A percentile compares a stretch with the other conserved stretches of the same genome.
phyloP scores from a whole-genome alignment of 169 alveolate species.

The Toxoplasma gondii region DNA sequence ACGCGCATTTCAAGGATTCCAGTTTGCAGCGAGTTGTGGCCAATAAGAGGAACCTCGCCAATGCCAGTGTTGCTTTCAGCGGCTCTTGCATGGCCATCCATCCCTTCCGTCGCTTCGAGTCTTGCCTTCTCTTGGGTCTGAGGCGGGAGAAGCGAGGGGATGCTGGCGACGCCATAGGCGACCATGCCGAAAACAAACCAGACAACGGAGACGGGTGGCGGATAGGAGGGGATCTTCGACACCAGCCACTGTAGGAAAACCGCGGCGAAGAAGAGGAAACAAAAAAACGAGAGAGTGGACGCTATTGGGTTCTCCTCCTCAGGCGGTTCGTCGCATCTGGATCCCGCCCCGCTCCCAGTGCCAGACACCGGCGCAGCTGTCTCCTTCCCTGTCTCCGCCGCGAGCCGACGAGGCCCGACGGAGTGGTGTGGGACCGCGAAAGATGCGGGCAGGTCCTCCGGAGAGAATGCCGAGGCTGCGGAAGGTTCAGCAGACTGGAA shows the following conservation, averaged over 20 bases:
- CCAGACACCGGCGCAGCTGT: not conserved
- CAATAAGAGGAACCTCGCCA: slow-evolving; percentile 8
- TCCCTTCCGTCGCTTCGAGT: not conserved
- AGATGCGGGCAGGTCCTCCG: not conserved
- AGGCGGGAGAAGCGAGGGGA: slow-evolving; percentile 48
- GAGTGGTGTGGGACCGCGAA: not conserved
- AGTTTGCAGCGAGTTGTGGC: slow-evolving; percentile 48
- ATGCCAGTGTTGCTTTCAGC: not conserved
- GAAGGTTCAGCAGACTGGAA: not conserved
- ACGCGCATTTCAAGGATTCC: slow-evolving; percentile 66
- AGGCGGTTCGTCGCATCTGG: not conserved
- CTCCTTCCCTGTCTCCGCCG: not conserved
- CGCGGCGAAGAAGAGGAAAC: slow-evolving; percentile 61
- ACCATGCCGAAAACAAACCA: slow-evolving; percentile 72
- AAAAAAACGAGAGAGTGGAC: slow-evolving; percentile 55
- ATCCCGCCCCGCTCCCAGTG: not conserved
- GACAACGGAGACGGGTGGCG: slow-evolving; percentile 69
- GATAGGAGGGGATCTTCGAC: slow-evolving; percentile 64
- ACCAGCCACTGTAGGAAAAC: slow-evolving; percentile 68
- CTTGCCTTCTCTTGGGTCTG: slow-evolving; percentile 3
- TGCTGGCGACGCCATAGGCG: slow-evolving; percentile 46
- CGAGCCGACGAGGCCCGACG: not conserved
- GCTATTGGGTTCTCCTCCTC: slow-evolving; percentile 28
- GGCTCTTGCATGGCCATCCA: not conserved
- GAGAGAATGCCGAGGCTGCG: not conserved